These are phyloP conservation scores for Fusarium illudens DNA, from an alignment of 2,329 filamentous ascomycete species.

Conservation along the genomic window DNA sequence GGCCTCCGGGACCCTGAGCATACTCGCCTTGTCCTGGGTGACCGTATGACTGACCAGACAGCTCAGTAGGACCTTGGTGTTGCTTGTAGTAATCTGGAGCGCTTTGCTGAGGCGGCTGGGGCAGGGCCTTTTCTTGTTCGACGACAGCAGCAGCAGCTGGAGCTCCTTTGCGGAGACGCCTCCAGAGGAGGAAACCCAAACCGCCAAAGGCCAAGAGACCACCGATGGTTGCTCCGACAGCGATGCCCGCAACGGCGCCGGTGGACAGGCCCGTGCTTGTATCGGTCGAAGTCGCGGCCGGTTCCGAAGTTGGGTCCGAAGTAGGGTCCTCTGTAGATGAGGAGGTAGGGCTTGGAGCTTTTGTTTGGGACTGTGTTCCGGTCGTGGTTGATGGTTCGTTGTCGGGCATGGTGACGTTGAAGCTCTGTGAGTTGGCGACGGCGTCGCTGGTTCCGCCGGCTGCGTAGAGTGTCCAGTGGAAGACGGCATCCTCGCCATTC, in stretches of 20 bases:
- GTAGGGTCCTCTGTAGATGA: neutral
- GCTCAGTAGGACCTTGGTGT: conserved; percentile 13
- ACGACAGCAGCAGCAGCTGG: conserved; percentile 4
- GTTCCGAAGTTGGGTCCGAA: neutral
- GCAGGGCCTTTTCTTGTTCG: neutral
- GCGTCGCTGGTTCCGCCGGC: conserved; percentile 16
- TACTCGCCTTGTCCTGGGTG: conserved; percentile 13
- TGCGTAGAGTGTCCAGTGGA: conserved; percentile 30
- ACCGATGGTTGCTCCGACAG: conserved; percentile 35
- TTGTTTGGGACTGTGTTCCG: neutral
- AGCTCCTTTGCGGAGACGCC: conserved; percentile 15
- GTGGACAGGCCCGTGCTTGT: conserved; percentile 17
- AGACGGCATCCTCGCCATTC: conserved; percentile 22
- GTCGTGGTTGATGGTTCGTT: conserved; percentile 5
- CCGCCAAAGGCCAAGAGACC: conserved; percentile 28
- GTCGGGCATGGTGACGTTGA: conserved; percentile 33
- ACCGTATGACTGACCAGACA: conserved; percentile 20
- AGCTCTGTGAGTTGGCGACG: conserved; percentile 25
- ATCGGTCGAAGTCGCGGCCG: neutral
- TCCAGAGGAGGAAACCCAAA: conserved; percentile 38
- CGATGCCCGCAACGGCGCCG: conserved; percentile 40
- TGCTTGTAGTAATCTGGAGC: conserved; percentile 19
- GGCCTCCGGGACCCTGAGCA: conserved; percentile 12
- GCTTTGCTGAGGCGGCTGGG: neutral
- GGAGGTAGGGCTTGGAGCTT: conserved; percentile 2